Conservation (phyloP, 768 basidiomycete species). For the Auricularia sp. region DNA sequence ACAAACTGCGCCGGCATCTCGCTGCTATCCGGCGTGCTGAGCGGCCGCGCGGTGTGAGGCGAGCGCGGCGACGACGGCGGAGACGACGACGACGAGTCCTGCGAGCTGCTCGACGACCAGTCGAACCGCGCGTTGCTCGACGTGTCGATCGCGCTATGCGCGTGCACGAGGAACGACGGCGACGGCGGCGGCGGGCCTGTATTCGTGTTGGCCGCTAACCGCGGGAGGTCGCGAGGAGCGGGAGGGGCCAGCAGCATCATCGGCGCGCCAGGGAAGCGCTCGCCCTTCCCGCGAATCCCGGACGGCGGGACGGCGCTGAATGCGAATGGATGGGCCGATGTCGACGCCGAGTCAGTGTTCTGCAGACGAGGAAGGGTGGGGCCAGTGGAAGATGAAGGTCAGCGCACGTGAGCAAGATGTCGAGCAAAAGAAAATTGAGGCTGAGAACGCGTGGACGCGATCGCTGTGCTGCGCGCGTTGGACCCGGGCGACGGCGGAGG, state of each 20-base stretch:
- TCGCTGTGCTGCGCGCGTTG: background rate
- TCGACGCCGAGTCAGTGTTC: conserved; percentile 19
- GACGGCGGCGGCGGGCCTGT: too few species aligned
- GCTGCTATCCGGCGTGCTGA: background rate
- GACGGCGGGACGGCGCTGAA: too few species aligned
- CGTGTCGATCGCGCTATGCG: background rate
- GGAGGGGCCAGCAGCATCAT: too few species aligned
- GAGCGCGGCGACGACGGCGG: background rate
- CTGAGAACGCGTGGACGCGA: conserved; percentile 45
- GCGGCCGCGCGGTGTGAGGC: background rate
- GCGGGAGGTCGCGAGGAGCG: too few species aligned
- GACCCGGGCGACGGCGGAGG: background rate
- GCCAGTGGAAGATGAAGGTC: conserved; percentile 26
- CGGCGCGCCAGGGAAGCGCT: background rate
- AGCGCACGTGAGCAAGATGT: conserved; percentile 35
- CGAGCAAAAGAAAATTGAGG: conserved; percentile 45
- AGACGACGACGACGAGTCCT: background rate
- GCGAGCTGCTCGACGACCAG: conserved; percentile 1
- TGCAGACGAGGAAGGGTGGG: conserved; percentile 24
- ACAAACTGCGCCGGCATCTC: conserved; percentile 35
- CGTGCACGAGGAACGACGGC: background rate
- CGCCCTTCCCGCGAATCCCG: too few species aligned
- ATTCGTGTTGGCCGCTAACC: too few species aligned
- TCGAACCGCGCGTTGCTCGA: background rate
- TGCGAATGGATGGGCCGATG: too few species aligned